phyloP scores from a whole-genome alignment of 495 filamentous ascomycete species.

The Oidiodendron maius region DNA sequence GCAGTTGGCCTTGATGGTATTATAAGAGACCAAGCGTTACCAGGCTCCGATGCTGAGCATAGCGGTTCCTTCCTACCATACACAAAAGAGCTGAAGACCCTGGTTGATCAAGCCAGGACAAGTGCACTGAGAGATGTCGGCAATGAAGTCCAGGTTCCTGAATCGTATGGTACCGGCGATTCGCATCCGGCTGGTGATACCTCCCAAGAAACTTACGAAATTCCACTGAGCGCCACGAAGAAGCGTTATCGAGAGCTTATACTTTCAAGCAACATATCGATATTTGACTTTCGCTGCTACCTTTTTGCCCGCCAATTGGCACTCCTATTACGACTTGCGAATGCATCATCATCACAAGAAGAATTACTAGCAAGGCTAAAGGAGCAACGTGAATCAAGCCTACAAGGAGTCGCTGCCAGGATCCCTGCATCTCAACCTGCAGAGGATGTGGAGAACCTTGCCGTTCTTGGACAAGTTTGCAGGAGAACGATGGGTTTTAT shows the following conservation, averaged over 20 bases:
- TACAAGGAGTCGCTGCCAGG: constrained; percentile 45
- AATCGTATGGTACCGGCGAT: constrained; percentile 42
- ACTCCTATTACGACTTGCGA: constrained; percentile 76
- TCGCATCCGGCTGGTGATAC: constrained; percentile 31
- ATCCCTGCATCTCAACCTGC: constrained; percentile 35
- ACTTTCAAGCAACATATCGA: constrained; percentile 90
- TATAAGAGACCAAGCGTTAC: constrained; percentile 63
- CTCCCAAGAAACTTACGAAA: constrained; percentile 33
- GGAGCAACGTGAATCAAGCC: constrained; percentile 46
- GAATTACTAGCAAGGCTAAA: constrained; percentile 52
- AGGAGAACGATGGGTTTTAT: constrained; percentile 75
- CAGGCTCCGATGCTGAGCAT: constrained; percentile 48
- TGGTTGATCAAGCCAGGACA: constrained; percentile 42
- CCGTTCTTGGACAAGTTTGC: constrained; percentile 74
- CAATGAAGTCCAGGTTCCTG: constrained; percentile 11
- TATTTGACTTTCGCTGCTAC: constrained; percentile 94
- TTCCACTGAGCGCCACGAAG: constrained; percentile 64
- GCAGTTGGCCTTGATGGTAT: constrained; percentile 77
- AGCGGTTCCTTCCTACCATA: constrained; percentile 59
- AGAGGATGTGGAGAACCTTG: constrained; percentile 67
- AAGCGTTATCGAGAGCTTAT: constrained; percentile 92
- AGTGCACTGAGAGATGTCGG: constrained; percentile 22
- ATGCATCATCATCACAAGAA: constrained; percentile 50
- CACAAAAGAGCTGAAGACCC: constrained; percentile 64
- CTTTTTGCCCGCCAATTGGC: constrained; percentile 86